A percentile compares a stretch with the other conserved stretches of the same genome.
Evolutionary conservation across 768 basidiomycete species (phyloP).

Genomic region (Baorangia bicolor): DNA sequence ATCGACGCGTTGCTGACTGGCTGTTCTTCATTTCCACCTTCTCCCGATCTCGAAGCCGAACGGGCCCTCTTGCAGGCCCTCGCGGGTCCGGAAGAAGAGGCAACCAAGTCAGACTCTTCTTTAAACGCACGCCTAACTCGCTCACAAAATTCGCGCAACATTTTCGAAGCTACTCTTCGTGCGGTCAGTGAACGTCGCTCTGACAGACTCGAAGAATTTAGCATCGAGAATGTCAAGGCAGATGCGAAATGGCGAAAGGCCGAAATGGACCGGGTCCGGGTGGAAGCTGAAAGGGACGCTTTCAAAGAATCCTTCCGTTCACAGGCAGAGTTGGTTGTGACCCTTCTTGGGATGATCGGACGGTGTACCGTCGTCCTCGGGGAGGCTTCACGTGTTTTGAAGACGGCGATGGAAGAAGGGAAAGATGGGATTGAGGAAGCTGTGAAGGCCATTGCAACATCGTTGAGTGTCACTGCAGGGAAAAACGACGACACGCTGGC

Average conservation of each 20-base stretch:
- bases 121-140: conserved; percentile 60
- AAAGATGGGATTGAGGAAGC: conserved; percentile 38
- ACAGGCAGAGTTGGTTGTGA: conserved; percentile 67
- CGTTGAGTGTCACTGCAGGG: conserved; percentile 55
- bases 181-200: conserved; percentile 78
- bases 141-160: conserved; percentile 70
- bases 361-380: conserved; percentile 72
- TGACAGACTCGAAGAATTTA: conserved; percentile 72
- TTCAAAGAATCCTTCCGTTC: conserved; percentile 59
- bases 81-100: conserved; percentile 69
- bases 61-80: conserved; percentile 65
- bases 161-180: conserved; percentile 86
- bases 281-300: conserved; percentile 63
- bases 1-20: conserved; percentile 43
- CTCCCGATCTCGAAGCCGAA: conserved; percentile 70
- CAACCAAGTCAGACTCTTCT: conserved; percentile 55
- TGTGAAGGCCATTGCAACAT: conserved; percentile 48
- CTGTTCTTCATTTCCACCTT: conserved; percentile 38
- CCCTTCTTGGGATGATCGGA: conserved; percentile 78
- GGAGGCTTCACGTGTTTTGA: conserved; percentile 50
- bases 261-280: conserved; percentile 68
- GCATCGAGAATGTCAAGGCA: conserved; percentile 66
- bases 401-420: conserved; percentile 37
- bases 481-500: conserved; percentile 72
- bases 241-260: conserved; percentile 64